phyloP scores from a whole-genome alignment of 2,329 filamentous ascomycete genomes.

The Apiospora arundinis region DNA sequence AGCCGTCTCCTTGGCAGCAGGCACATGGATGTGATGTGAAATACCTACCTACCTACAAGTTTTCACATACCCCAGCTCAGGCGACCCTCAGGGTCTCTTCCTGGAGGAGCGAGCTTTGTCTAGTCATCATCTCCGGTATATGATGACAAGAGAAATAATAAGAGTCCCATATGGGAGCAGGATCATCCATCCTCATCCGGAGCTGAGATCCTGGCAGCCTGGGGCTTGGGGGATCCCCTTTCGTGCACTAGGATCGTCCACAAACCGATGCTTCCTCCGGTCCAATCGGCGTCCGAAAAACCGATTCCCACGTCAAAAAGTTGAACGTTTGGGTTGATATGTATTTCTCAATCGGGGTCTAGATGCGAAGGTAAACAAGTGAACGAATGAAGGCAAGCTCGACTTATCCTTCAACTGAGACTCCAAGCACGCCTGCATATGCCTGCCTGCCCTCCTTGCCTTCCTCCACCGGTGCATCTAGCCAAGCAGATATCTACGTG shows the following conservation, averaged over 20 bases:
- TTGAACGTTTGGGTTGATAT: not conserved
- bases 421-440: not conserved
- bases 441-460: not conserved
- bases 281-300: not conserved
- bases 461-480: not conserved
- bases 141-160: constrained; percentile 1
- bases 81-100: not conserved
- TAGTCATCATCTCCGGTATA: constrained; percentile 1
- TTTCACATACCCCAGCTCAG: not conserved
- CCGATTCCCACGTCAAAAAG: not conserved
- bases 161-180: not conserved
- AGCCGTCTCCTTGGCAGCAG: not conserved
- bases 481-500: not conserved
- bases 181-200: constrained; percentile 1
- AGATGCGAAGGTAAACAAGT: not conserved
- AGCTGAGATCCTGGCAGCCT: not conserved
- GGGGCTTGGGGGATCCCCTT: constrained; percentile 1
- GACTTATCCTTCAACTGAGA: not conserved
- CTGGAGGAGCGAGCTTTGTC: not conserved
- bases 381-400: not conserved
- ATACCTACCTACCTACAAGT: not conserved
- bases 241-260: not conserved
- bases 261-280: not conserved
- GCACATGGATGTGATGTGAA: not conserved
- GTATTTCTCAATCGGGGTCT: not conserved